Evolutionary conservation across 139 green algal species (phyloP).

Genomic region (Micromonas pusilla): DNA sequence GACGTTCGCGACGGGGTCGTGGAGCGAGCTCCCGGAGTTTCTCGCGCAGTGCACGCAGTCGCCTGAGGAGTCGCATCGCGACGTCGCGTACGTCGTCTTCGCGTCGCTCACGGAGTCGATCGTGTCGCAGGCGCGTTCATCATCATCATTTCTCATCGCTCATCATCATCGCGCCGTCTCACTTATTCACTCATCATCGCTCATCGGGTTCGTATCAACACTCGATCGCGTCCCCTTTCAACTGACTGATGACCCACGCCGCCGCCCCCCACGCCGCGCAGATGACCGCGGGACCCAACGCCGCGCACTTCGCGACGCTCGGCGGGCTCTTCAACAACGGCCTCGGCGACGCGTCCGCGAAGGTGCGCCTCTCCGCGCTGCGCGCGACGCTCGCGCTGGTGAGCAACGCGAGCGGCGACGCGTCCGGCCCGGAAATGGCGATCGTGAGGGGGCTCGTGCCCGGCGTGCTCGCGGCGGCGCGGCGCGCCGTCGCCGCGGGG

Average conservation of each 20-base stretch:
- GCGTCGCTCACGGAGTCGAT: constrained; percentile 49
- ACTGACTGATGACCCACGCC: too few relatives aligned
- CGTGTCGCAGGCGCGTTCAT: too few relatives aligned
- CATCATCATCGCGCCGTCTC: too few relatives aligned
- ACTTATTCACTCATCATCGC: too few relatives aligned
- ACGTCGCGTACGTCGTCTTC: constrained; percentile 52
- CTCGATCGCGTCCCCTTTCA: too few relatives aligned
- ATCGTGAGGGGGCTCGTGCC: background rate
- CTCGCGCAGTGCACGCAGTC: constrained; percentile 44
- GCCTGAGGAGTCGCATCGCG: constrained; percentile 43
- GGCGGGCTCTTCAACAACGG: constrained; percentile 36
- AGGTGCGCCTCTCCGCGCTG: background rate
- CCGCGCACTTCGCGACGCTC: constrained; percentile 43
- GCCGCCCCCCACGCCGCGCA: too few relatives aligned
- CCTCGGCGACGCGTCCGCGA: constrained; percentile 33
- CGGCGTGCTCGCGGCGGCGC: background rate
- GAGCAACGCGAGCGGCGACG: background rate
- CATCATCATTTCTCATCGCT: too few relatives aligned
- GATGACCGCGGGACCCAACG: too few relatives aligned
- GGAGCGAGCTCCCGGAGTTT: constrained; percentile 52
- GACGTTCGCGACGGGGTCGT: constrained; percentile 43
- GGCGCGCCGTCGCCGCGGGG: background rate
- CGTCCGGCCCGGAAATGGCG: background rate
- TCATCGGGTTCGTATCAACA: too few relatives aligned
- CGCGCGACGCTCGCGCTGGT: background rate